These are phyloP conservation scores for Uronychia binucleata DNA, from an alignment of 73 alveolate species.

Conservation along the genomic window DNA sequence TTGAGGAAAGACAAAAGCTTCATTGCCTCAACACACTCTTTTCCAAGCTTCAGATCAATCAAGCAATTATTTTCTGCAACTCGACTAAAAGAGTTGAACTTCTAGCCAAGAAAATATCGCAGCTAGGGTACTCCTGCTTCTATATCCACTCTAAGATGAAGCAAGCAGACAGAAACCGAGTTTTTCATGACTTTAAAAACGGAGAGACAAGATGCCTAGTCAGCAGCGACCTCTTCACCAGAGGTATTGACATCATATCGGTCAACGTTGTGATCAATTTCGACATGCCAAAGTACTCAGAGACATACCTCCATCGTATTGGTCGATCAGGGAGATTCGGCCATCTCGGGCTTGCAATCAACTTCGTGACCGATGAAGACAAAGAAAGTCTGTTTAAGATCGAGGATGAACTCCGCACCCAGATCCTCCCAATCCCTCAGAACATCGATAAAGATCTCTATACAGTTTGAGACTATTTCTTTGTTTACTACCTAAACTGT, in stretches of 20 bases:
- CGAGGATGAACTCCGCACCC: conserved; percentile 96
- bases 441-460: conserved; percentile 96
- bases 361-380: conserved; percentile 85
- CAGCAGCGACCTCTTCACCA: conserved; percentile 95
- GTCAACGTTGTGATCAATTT: conserved; percentile 98
- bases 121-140: conserved; percentile 90
- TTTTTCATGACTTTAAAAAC: conserved; percentile 92
- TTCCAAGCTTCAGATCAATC: conserved; percentile 91
- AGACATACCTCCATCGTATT: conserved; percentile 97
- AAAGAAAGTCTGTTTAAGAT: conserved; percentile 77
- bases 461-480: conserved; percentile 58
- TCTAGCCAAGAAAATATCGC: conserved; percentile 89
- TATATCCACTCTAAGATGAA: conserved; percentile 85
- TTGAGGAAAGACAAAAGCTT: conserved; percentile 93
- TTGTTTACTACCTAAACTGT: conserved; percentile 6
- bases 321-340: conserved; percentile 99
- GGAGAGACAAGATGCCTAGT: conserved; percentile 91
- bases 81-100: conserved; percentile 96
- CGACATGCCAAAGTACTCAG: conserved; percentile 98
- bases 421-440: conserved; percentile 98
- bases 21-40: conserved; percentile 87
- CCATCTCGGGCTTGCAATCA: conserved; percentile 82
- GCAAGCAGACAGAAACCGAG: conserved; percentile 88
- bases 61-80: conserved; percentile 94
- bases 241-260: conserved; percentile 98